These are phyloP conservation scores for Phaffia australis DNA, from an alignment of 768 basidiomycete species.

Conservation along the genomic window DNA sequence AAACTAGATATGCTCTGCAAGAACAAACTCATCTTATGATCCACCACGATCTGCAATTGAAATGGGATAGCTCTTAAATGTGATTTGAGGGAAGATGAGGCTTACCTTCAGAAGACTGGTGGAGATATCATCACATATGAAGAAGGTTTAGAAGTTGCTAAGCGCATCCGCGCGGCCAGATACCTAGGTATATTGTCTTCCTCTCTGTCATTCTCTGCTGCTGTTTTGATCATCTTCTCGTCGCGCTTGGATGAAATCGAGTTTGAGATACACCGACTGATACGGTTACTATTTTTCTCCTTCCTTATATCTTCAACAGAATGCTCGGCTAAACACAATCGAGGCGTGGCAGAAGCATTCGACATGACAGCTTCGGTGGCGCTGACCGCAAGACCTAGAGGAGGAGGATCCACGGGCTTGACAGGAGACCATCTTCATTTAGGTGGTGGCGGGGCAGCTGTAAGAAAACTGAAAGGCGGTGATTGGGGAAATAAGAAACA, in stretches of 20 bases:
- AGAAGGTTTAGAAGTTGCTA: slow-evolving; percentile 15
- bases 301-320: background rate
- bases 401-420: background rate
- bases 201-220: background rate
- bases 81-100: slow-evolving; percentile 6
- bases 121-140: slow-evolving; percentile 10
- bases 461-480: too few species aligned
- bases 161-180: slow-evolving; percentile 8
- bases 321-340: slow-evolving; percentile 20
- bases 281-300: too few species aligned
- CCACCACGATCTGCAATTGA: background rate
- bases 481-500: too few species aligned
- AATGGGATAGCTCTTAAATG: slow-evolving; percentile 13
- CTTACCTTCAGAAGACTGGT: background rate
- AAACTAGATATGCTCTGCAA: too few species aligned
- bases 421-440: too few species aligned
- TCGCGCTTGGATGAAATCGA: too few species aligned
- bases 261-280: too few species aligned
- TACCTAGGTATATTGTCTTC: background rate
- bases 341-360: slow-evolving; percentile 17
- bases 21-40: background rate
- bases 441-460: too few species aligned
- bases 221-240: background rate
- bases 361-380: slow-evolving; percentile 14
- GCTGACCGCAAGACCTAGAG: background rate